These are phyloP conservation scores for Juglanconis oblonga DNA, from an alignment of 2,329 filamentous ascomycete genomes.

Conservation along the genomic window DNA sequence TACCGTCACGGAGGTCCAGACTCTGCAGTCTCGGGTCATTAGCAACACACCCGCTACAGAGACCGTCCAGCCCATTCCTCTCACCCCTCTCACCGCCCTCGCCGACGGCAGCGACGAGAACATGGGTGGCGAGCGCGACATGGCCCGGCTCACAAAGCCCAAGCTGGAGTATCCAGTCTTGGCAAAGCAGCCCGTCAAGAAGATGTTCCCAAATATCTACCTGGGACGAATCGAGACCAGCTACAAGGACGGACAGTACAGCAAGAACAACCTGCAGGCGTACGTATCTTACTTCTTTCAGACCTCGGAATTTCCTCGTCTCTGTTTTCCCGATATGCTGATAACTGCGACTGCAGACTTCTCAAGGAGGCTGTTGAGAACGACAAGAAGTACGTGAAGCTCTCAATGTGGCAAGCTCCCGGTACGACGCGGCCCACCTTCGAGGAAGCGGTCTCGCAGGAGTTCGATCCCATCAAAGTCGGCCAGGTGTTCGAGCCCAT, in stretches of 20 bases:
- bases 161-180: slow-evolving; percentile 50
- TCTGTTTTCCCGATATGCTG: not conserved
- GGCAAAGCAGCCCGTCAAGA: slow-evolving; percentile 59
- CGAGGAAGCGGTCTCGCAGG: slow-evolving; percentile 72
- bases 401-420: slow-evolving; percentile 83
- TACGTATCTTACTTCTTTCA: slow-evolving; percentile 22
- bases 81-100: not conserved
- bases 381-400: slow-evolving; percentile 74
- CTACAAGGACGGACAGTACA: slow-evolving; percentile 75
- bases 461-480: slow-evolving; percentile 71
- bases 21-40: too few species aligned
- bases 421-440: slow-evolving; percentile 79
- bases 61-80: not conserved
- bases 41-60: not conserved
- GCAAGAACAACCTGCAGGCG: slow-evolving; percentile 62
- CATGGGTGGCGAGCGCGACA: slow-evolving; percentile 48
- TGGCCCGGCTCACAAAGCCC: slow-evolving; percentile 38
- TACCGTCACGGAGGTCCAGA: not conserved
- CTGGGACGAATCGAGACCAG: slow-evolving; percentile 80
- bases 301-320: slow-evolving; percentile 13
- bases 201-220: slow-evolving; percentile 83
- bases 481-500: slow-evolving; percentile 86
- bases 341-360: slow-evolving; percentile 48
- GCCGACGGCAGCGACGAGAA: slow-evolving; percentile 23
- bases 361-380: slow-evolving; percentile 65